A percentile compares a stretch with the other conserved stretches of the same genome.
phyloP scores from a whole-genome alignment of 768 basidiomycete species.

The Epithele typhae region DNA sequence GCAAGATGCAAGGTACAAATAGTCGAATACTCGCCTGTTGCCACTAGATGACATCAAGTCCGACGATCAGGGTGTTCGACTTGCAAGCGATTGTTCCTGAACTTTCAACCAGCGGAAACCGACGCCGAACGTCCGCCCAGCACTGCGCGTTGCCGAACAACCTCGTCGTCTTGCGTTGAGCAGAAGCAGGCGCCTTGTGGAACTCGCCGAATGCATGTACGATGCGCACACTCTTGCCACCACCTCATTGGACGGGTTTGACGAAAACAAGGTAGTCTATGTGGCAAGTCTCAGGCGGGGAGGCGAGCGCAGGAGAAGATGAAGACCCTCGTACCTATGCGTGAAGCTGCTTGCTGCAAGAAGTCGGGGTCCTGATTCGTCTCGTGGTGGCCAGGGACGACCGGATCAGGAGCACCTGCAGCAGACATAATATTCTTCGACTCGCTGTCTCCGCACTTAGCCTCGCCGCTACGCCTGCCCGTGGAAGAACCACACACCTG shows the following conservation, averaged over 20 bases:
- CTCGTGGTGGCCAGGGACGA: conserved; percentile 93
- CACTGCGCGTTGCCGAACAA: conserved; percentile 86
- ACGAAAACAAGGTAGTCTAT: conserved; percentile 87
- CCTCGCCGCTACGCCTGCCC: not conserved
- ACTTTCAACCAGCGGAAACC: conserved; percentile 89
- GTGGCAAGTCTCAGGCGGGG: not conserved
- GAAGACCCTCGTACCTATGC: conserved; percentile 48
- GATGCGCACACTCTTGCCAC: conserved; percentile 93
- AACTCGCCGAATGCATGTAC: conserved; percentile 69
- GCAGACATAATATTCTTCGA: conserved; percentile 94
- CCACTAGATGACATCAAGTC: conserved; percentile 93
- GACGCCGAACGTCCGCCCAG: conserved; percentile 84
- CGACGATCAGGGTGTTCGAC: conserved; percentile 95
- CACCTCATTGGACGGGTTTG: conserved; percentile 95
- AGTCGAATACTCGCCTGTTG: conserved; percentile 53
- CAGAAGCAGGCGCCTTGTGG: conserved; percentile 75
- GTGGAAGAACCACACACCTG: conserved; percentile 45
- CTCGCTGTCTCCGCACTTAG: conserved; percentile 46
- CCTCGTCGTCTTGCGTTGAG: conserved; percentile 84
- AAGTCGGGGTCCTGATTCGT: conserved; percentile 68
- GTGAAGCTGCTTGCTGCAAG: conserved; percentile 61
- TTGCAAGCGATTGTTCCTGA: conserved; percentile 80
- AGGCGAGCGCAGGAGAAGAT: not conserved
- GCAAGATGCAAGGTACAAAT: not conserved
- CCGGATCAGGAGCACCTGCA: conserved; percentile 88